Conservation (phyloP, 257 asterid species). For the Galeopsis tetrahit region DNA sequence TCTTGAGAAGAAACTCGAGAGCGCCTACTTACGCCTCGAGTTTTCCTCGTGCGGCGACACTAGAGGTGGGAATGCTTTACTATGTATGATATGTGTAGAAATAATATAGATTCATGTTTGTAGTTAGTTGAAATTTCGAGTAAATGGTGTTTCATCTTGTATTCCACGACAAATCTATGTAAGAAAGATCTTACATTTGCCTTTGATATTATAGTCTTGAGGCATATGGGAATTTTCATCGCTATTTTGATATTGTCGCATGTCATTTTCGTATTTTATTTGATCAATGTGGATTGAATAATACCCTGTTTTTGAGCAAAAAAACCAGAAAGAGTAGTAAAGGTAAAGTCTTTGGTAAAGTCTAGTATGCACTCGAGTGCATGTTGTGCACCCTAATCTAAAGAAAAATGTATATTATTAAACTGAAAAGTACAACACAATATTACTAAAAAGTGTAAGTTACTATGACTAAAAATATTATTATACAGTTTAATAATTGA, state of each 20-base stretch:
- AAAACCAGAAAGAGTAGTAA: too few relatives aligned
- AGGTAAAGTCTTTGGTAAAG: too few relatives aligned
- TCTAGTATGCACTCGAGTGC: too few relatives aligned
- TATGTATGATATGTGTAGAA: not conserved
- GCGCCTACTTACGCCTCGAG: not conserved
- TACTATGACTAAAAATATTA: too few relatives aligned
- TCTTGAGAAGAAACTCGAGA: not conserved
- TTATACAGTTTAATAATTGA: too few relatives aligned
- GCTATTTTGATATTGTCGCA: not conserved
- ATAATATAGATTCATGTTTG: not conserved
- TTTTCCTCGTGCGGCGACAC: not conserved
- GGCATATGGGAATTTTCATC: not conserved
- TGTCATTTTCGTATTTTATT: too few relatives aligned
- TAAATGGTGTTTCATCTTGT: constrained; percentile 16
- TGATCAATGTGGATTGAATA: too few relatives aligned
- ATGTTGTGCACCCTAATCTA: too few relatives aligned
- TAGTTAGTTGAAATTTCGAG: not conserved
- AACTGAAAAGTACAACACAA: too few relatives aligned
- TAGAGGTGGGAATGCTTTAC: constrained; percentile 2
- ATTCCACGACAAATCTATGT: not conserved
- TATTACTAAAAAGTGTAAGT: too few relatives aligned
- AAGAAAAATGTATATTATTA: too few relatives aligned
- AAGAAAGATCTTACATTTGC: not conserved
- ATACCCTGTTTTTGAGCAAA: too few relatives aligned
- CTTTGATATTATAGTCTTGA: not conserved